phyloP scores from a whole-genome alignment of 2,329 filamentous ascomycete species.

The Xylariaceae sp. region DNA sequence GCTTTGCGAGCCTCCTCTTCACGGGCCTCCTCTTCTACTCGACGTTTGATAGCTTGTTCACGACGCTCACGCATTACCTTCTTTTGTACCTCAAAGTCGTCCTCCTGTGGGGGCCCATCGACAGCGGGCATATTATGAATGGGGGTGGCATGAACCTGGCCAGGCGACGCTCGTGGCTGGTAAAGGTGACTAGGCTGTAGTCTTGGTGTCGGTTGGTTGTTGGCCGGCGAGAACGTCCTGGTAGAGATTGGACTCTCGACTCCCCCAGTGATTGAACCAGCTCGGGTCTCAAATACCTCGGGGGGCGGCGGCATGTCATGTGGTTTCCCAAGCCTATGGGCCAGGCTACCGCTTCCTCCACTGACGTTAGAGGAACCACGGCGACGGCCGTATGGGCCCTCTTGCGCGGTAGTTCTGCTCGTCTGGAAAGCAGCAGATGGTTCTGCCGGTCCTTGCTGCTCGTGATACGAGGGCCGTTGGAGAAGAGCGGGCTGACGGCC shows the following conservation, averaged over 20 bases:
- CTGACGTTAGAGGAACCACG: constrained; percentile 91
- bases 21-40: constrained; percentile 68
- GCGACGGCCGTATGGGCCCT: constrained; percentile 71
- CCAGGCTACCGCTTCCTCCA: constrained; percentile 74
- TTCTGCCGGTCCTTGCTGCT: constrained; percentile 70
- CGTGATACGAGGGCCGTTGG: constrained; percentile 69
- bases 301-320: constrained; percentile 48
- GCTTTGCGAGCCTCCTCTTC: constrained; percentile 73
- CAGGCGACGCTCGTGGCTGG: constrained; percentile 50
- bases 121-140: constrained; percentile 41
- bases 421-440: constrained; percentile 88
- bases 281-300: constrained; percentile 48
- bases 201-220: constrained; percentile 29
- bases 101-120: constrained; percentile 43
- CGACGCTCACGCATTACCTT: constrained; percentile 74
- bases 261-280: constrained; percentile 53
- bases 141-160: constrained; percentile 44
- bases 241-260: constrained; percentile 56
- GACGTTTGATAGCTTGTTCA: constrained; percentile 69
- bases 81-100: constrained; percentile 66
- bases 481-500: constrained; percentile 76
- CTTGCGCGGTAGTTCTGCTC: constrained; percentile 65
- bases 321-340: constrained; percentile 56
- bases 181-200: constrained; percentile 40
- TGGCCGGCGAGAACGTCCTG: constrained; percentile 43